Percentiles rank a stretch among this genome's conserved stretches.
Conservation (phyloP, 1,139 yeast genomes). For the Suhomyces anneliseae region DNA sequence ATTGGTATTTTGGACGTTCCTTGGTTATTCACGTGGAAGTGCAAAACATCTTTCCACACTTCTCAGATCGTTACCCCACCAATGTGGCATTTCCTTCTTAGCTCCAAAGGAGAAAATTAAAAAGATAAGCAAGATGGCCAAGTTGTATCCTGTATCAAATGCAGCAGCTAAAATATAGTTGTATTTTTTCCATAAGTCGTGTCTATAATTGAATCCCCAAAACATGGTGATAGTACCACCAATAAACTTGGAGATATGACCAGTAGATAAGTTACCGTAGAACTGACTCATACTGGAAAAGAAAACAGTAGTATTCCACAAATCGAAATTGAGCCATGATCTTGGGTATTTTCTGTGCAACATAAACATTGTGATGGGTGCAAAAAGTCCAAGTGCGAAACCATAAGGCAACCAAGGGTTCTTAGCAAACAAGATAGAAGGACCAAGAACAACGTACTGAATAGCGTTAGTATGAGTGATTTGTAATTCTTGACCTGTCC, state of each 20-base stretch:
- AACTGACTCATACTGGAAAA: conserved; percentile 49
- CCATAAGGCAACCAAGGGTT: conserved; percentile 47
- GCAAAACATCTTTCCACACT: conserved; percentile 47
- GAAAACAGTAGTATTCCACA: conserved; percentile 51
- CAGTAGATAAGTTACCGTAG: conserved; percentile 53
- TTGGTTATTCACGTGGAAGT: neutral
- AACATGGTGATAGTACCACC: conserved; percentile 49
- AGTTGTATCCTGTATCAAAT: conserved; percentile 49
- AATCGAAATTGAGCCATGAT: conserved; percentile 28
- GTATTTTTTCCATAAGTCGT: conserved; percentile 40
- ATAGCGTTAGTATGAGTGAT: conserved; percentile 48
- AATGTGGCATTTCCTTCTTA: conserved; percentile 35
- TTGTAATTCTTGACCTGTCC: conserved; percentile 50
- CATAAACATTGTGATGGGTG: conserved; percentile 35
- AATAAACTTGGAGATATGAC: conserved; percentile 46
- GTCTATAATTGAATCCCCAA: conserved; percentile 39
- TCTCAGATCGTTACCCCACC: conserved; percentile 50
- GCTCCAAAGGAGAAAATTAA: conserved; percentile 34
- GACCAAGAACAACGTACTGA: conserved; percentile 52
- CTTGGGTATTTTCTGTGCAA: conserved; percentile 27
- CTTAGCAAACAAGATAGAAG: conserved; percentile 38
- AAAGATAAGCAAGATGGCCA: conserved; percentile 40
- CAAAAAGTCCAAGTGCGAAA: conserved; percentile 39
- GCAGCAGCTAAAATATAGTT: conserved; percentile 52
- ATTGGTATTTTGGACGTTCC: too few species aligned